Evolutionary conservation across 2,329 filamentous ascomycete genomes (phyloP), one percentile per base, ranked within the genome.

Genomic region (Calonectria naviculata): DNA sequence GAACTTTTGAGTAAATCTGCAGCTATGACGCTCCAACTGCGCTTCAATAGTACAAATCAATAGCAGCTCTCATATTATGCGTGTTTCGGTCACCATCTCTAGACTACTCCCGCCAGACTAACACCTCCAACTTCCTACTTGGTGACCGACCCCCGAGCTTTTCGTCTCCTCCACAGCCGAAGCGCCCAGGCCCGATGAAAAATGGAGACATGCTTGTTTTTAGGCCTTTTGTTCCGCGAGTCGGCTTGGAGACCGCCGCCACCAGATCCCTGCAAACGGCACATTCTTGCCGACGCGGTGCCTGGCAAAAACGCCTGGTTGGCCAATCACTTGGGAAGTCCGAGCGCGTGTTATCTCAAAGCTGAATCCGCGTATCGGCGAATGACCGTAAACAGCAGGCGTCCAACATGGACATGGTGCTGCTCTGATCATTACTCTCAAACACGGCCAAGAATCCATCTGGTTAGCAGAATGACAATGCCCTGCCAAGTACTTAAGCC

Each of bases 131-230:
- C 36, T 61, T 29, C 56, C 56, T 61, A 61, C 36, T 61, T 61
- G 56, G 56, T 61, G 24, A 61, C 36, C 36, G 56, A 19, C 24
- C 9, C 9, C 21, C 8, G 38, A 31, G 26, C 36, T 42, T 29
- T 61, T 61, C 29, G 56, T 42, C 12, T 42, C 15, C 21, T 26
- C 21, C 21, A 61, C 31, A 28, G 13, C 21, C 56, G 26, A 29
- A 41, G 56, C 12, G 24, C 24, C 36, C 24, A 26, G 38, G 36
- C 24, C 5, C 8, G 26, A 61, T 38, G 15, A 42, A 56, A 61
- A n/a, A 61, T 61, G 56, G 56, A 8, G 56, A 61, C 52, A 38
- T 61, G 56, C 36, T 61, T 61, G 41, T 61, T 61, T 61, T 61
- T 61, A 61, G 36, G 21, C 38, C 10, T 21, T 12, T 42, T 61